Base-by-base conservation (phyloP, 1,284 basidiomycete genomes). In the Melampsora americana region DNA sequence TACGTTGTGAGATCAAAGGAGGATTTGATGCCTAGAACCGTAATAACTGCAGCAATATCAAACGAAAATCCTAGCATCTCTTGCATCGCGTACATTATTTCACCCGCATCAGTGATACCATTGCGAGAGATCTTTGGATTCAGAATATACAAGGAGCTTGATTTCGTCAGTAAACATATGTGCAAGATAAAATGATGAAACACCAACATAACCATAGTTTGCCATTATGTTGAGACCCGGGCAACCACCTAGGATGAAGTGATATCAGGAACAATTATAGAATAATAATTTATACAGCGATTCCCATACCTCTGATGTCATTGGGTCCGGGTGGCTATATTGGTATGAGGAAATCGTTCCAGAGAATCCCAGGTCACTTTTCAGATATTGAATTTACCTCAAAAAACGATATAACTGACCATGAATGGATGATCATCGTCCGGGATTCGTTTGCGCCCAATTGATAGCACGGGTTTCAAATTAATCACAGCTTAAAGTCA, bases 371-470 rank as follows among this genome's bases (percentile, higher is more conserved):
- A 14, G 42, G 42, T 35, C 42, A 42, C 42, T 12, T 12, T 14
- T 42, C 42, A 42, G 42, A 42, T 7, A 42, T 42, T 42, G 9
- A 11, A 9, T 14, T 32, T 14, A 20, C 18, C 42, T 42, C 14
- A 12, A 42, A 42, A 42, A 20, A 39, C 7, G 32, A 35, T 20
- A 5, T 16, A 30, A 39, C 9, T 39, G 26, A 62, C 61, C 12
- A n/a, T 28, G 9, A 62, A 62, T 14, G 61, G 61, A 64, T 75
- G 72, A 28, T 69, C 72, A 56, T 69, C 72, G 20, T 75, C 72
- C 16, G 72, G 72, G 23, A 75, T 67, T 11, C 20, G 32, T 48
- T 75, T 75, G 39, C 53, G 48, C 35, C 72, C 72, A n/a, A 75
- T 14, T 23, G 53, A 9, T n/a, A 28, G 23, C 11, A 56, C 28